phyloP scores from a whole-genome alignment of 805 yeast genomes.

The Teunomyces panamensis region DNA sequence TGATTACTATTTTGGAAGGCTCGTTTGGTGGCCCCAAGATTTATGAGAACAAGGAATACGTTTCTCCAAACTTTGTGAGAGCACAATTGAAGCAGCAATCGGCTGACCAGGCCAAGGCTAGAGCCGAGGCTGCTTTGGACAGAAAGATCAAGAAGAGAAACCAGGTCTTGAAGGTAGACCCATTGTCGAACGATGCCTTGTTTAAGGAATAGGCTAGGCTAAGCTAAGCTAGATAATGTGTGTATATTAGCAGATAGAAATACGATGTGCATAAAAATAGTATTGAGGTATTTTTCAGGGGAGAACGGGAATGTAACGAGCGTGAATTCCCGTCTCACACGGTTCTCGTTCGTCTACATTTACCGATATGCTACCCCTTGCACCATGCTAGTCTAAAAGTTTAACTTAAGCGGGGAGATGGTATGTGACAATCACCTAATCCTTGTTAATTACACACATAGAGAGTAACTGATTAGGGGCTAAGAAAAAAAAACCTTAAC shows the following conservation, averaged over 20 bases:
- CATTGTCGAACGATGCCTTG: conserved; percentile 72
- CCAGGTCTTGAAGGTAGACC: conserved; percentile 72
- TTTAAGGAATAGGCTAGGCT: conserved; percentile 46
- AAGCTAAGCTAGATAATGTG: background rate
- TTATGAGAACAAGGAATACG: conserved; percentile 94
- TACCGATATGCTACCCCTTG: no score
- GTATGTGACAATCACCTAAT: background rate
- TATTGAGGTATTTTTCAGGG: no score
- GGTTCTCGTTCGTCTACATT: no score
- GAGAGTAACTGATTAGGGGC: background rate
- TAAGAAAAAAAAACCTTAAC: background rate
- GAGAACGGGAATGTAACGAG: no score
- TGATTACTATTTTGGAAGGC: conserved; percentile 89
- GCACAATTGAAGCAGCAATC: conserved; percentile 79
- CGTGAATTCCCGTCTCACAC: no score
- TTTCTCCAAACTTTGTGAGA: conserved; percentile 92
- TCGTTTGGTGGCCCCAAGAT: conserved; percentile 97
- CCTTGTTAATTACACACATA: background rate
- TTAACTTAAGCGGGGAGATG: no score
- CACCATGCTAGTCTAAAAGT: no score
- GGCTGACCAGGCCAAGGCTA: conserved; percentile 72
- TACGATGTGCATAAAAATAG: background rate
- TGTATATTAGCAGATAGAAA: background rate
- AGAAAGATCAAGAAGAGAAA: conserved; percentile 75
- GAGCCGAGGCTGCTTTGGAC: conserved; percentile 77